These are phyloP conservation scores for Auricularia sp. DNA, from an alignment of 768 basidiomycete genomes.

Conservation along the genomic window DNA sequence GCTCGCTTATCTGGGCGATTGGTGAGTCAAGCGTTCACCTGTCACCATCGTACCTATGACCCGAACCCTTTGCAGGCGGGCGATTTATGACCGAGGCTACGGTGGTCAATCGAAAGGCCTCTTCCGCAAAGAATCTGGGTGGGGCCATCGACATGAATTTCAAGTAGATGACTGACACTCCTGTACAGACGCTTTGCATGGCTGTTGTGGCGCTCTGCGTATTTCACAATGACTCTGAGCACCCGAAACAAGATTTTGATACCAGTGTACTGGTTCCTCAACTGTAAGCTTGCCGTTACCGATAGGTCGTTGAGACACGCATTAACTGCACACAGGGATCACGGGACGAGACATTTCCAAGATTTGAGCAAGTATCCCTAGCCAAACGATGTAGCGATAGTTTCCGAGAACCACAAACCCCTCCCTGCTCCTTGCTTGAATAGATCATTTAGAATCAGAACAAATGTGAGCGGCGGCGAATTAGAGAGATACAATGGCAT, in stretches of 20 bases:
- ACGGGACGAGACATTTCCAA: slow-evolving; percentile 47
- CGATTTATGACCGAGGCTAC: slow-evolving; percentile 59
- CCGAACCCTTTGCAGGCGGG: slow-evolving; percentile 37
- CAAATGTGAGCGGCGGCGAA: no score
- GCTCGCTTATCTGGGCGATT: slow-evolving; percentile 72
- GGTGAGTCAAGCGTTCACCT: slow-evolving; percentile 32
- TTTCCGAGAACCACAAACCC: neutral
- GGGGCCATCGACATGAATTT: neutral
- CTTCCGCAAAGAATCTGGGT: slow-evolving; percentile 46
- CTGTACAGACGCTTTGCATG: slow-evolving; percentile 43
- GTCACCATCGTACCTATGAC: neutral
- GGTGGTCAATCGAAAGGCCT: slow-evolving; percentile 28
- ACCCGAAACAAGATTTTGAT: slow-evolving; percentile 45
- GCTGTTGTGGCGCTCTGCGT: slow-evolving; percentile 73
- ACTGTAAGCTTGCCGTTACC: slow-evolving; percentile 34
- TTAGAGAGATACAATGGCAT: no score
- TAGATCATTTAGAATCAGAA: no score
- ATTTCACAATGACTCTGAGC: slow-evolving; percentile 69
- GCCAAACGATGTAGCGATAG: neutral
- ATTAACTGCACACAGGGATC: slow-evolving; percentile 38
- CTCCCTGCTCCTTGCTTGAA: no score
- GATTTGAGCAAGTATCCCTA: neutral
- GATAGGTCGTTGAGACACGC: slow-evolving; percentile 8
- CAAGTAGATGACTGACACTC: neutral
- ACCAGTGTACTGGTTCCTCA: slow-evolving; percentile 31